These are phyloP conservation scores for Eimeria mitis DNA, from an alignment of 169 alveolate species.

Conservation along the genomic window DNA sequence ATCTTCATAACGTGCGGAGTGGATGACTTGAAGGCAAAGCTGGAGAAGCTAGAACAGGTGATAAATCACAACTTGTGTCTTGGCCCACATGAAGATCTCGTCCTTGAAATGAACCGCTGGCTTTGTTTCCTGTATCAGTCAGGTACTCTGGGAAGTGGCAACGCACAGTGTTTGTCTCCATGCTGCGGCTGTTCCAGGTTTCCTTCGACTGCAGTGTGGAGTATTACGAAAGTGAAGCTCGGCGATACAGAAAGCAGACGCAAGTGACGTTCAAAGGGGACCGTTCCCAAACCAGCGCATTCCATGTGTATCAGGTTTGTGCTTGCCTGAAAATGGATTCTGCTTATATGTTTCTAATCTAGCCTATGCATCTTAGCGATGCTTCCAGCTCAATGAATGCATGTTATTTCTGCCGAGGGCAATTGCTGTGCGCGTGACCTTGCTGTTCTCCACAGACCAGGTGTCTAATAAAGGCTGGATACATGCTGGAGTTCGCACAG, in stretches of 20 bases:
- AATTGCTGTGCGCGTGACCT: neutral
- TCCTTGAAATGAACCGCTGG: neutral
- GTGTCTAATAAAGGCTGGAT: conserved; percentile 81
- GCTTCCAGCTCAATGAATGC: neutral
- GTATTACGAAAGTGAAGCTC: conserved; percentile 80
- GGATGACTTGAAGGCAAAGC: conserved; percentile 76
- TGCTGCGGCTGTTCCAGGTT: conserved; percentile 32
- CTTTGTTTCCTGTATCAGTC: neutral
- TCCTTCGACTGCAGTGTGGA: conserved; percentile 77
- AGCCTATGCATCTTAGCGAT: neutral
- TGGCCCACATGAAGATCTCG: neutral
- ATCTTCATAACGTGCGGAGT: conserved; percentile 81
- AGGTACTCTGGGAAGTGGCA: neutral
- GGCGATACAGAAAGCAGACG: conserved; percentile 79
- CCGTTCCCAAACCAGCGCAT: conserved; percentile 74
- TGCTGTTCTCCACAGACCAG: conserved; percentile 62
- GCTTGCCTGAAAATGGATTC: neutral
- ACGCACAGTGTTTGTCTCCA: neutral
- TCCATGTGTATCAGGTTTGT: conserved; percentile 78
- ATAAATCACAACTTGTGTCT: neutral
- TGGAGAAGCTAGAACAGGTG: conserved; percentile 82
- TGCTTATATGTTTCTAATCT: neutral
- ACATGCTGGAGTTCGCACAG: conserved; percentile 78
- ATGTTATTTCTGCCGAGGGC: neutral
- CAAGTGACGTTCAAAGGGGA: conserved; percentile 72